Evolutionary conservation across 352 stramenopile species (phyloP).

Genomic region (Thalassiosira hispida): DNA sequence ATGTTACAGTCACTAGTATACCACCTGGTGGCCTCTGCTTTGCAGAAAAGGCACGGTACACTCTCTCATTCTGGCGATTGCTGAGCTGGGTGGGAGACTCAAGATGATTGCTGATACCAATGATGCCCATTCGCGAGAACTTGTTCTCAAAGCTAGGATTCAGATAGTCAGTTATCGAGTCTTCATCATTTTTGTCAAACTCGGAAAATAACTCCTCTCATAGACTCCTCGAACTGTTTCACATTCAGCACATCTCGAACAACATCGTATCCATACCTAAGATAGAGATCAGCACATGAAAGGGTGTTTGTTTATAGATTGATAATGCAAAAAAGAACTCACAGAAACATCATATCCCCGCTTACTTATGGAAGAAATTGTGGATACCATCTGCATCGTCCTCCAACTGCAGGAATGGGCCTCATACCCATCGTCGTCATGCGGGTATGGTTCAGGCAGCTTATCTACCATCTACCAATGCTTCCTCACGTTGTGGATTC

Average conservation of each 20-base stretch:
- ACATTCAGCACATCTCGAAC: slow-evolving; percentile 10
- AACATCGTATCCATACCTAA: slow-evolving; percentile 1
- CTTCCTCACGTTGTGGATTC: too few relatives aligned
- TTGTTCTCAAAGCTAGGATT: background rate
- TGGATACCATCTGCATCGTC: background rate
- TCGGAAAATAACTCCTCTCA: background rate
- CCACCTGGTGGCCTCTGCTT: too few relatives aligned
- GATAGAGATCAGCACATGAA: too few relatives aligned
- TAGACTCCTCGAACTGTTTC: background rate
- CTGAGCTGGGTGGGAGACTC: background rate
- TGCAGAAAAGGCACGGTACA: background rate
- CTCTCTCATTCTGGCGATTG: background rate
- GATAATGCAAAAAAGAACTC: too few relatives aligned
- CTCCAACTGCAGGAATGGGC: background rate
- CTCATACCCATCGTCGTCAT: background rate
- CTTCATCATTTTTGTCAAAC: background rate
- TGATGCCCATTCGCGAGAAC: background rate
- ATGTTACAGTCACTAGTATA: too few relatives aligned
- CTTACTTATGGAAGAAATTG: background rate
- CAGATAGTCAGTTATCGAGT: background rate
- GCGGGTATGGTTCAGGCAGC: background rate
- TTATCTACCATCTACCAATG: background rate
- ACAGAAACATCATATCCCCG: too few relatives aligned
- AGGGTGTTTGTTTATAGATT: too few relatives aligned
- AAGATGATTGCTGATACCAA: background rate